Base-by-base conservation (phyloP, 1,284 basidiomycete genomes). In the Pseudozyma thailandica region DNA sequence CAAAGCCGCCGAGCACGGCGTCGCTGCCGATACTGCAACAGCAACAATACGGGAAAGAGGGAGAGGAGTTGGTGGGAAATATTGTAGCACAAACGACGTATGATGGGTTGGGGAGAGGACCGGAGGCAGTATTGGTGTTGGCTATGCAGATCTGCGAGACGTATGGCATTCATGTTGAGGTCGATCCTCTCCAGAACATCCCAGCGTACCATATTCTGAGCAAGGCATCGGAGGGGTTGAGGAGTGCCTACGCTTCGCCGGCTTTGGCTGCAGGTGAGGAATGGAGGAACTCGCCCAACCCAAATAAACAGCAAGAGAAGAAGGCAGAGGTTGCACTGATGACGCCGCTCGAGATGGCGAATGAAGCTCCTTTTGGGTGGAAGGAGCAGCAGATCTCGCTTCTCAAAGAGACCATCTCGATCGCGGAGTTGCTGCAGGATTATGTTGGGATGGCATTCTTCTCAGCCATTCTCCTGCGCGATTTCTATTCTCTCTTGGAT, bases 351-450 rank as follows among this genome's bases (percentile, higher is more conserved):
- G 70, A 73, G 27, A 38, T 74, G n/a, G 57, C 61, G 8, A 45
- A 56, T 26, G 76, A 78, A 44, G 51, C 75, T 7, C 33, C 63
- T 3, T 93, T 90, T 80, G 94, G 94, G 1, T 98, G 94, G 95
- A 90, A 92, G 1, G 92, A 94, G 79, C 86, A 98, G 45, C 94
- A 97, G 84, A 88, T 95, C 28, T 92, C 92, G 28, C 89, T 95
- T 28, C 87, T 98, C 33, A 89, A 93, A 45, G 94, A 98, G 80
- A 92, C 93, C 0, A 90, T 97, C 30, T 89, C 90, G 0, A 89
- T 97, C 10, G 91, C 92, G 4, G 93, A 98, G 83, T 88, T 92
- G 16, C 84, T 98, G n/a, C 92, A 93, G 58, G 93, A 94, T 91
- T 58, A 72, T 59, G 87, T 85, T 7, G 57, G 61, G 6, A 74